phyloP scores from a whole-genome alignment of 305 asterid genomes.

The Fraxinus sp. region DNA sequence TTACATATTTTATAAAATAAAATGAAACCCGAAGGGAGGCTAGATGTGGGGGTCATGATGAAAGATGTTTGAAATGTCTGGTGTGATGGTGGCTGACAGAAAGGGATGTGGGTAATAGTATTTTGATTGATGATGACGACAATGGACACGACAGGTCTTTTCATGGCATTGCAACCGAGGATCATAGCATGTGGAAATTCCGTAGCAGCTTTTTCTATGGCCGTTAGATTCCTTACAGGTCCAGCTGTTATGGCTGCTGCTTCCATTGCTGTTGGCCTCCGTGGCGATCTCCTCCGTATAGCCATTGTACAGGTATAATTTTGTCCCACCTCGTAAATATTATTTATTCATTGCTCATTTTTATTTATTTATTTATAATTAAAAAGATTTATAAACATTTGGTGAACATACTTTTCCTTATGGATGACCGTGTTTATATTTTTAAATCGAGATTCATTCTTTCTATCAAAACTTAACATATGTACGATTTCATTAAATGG shows the following conservation, averaged over 20 bases:
- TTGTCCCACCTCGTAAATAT: no score
- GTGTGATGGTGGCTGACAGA: conserved; percentile 2
- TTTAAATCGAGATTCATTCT: background rate
- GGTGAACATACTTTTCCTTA: no score
- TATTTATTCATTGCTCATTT: no score
- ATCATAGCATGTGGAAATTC: conserved; percentile 73
- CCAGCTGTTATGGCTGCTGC: conserved; percentile 86
- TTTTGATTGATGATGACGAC: background rate
- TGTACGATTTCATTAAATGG: background rate
- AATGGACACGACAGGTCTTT: conserved; percentile 42
- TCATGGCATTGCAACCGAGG: conserved; percentile 79
- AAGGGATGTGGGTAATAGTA: background rate
- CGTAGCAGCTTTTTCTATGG: conserved; percentile 66
- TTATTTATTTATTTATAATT: no score
- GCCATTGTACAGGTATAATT: conserved; percentile 61
- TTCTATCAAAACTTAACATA: background rate
- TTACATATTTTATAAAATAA: no score
- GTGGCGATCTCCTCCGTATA: conserved; percentile 57
- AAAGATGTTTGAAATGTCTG: conserved; percentile 6
- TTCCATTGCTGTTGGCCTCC: conserved; percentile 71
- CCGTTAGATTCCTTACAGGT: conserved; percentile 73
- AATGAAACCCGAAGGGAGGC: background rate
- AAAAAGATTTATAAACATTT: background rate
- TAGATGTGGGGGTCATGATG: background rate
- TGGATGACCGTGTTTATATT: background rate